Evolutionary conservation across 23 red algal genomes (phyloP), one percentile per base, ranked within the genome.

Genomic region (Cyanidiococcus yangmingshanensis): DNA sequence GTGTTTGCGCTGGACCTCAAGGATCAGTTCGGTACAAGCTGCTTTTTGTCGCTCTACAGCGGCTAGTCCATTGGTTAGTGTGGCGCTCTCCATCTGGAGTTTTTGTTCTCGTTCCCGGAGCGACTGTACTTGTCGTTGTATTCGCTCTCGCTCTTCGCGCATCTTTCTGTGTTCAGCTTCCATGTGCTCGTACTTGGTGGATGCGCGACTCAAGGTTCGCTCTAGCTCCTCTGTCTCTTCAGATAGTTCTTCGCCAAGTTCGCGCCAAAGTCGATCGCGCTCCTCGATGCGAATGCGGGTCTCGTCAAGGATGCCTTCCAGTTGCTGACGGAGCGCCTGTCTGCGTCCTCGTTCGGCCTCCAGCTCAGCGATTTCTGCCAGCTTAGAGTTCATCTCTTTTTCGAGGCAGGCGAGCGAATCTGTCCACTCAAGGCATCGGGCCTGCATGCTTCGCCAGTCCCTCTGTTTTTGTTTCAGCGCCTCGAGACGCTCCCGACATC

Each of bases 91-190:
- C n/a, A 77, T n/a, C 37, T 77, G 40, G 33, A 93, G 57, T 24
- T 58, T 30, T 0, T 87, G 68, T 39, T 79, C 71, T 1, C 79
- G 85, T 38, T 79, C 41, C 25, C 68, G 31, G 36, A 89, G 80
- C 3, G 67, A 50, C 21, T 78, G 79, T 68, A 85, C 71, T 27
- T 88, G 58, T 50, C 75, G 67, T 76, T 68, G 50, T 33, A 89
- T 58, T 34, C 75, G 68, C 40, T 88, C 84, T 24, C 82, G 74
- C 76, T 95, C 85, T 31, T 51, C 34, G 17, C 82, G 82, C 41
- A 85, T 39, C 63, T 85, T 85, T 79, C 88, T 82, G 36, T 82
- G 74, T 18, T 50, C 71, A 39, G 82, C 74, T 18, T 85, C 85
- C 38, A 81, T 83, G 50, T 87, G 45, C 7, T 21, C 21, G 45